These are phyloP conservation scores for Arabidopsis suecica DNA, from an alignment of 345 rosid species.

Conservation along the genomic window DNA sequence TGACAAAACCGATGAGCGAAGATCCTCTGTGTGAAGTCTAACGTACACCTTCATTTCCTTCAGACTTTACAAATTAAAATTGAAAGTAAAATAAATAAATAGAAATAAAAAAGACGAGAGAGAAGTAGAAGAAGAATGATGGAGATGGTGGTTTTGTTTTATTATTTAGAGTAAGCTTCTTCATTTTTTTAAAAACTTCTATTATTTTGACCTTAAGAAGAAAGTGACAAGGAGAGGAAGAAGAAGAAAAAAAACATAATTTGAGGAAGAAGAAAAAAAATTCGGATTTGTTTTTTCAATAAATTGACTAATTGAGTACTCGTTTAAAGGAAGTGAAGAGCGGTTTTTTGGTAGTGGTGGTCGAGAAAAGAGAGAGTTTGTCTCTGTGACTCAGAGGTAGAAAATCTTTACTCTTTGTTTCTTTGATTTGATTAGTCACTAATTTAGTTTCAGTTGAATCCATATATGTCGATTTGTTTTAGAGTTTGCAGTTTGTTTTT, in stretches of 20 bases:
- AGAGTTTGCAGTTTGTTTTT: not conserved
- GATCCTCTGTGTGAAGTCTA: constrained; percentile 10
- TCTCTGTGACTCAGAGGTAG: constrained; percentile 43
- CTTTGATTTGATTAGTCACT: constrained; percentile 38
- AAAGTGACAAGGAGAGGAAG: constrained; percentile 32
- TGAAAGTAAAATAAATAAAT: constrained; percentile 22
- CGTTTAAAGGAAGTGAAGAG: constrained; percentile 44
- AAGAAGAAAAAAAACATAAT: constrained; percentile 17
- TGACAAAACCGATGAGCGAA: constrained; percentile 48
- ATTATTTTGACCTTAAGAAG: constrained; percentile 44
- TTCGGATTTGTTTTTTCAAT: constrained; percentile 28
- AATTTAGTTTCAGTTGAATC: constrained; percentile 11
- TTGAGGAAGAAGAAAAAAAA: constrained; percentile 31
- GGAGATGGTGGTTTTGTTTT: constrained; percentile 33
- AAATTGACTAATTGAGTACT: constrained; percentile 20
- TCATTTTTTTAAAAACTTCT: constrained; percentile 10
- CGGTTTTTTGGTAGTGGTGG: constrained; percentile 44
- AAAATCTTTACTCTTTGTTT: constrained; percentile 11
- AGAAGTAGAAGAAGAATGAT: constrained; percentile 18
- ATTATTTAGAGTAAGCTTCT: constrained; percentile 35
- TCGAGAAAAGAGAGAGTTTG: constrained; percentile 41
- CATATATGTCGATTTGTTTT: constrained; percentile 3
- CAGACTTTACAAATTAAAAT: constrained; percentile 31
- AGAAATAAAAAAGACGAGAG: constrained; percentile 25
- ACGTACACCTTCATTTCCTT: constrained; percentile 43